Evolutionary conservation across 139 green algal species (phyloP).

Genomic region (Volvox reticuliferus): DNA sequence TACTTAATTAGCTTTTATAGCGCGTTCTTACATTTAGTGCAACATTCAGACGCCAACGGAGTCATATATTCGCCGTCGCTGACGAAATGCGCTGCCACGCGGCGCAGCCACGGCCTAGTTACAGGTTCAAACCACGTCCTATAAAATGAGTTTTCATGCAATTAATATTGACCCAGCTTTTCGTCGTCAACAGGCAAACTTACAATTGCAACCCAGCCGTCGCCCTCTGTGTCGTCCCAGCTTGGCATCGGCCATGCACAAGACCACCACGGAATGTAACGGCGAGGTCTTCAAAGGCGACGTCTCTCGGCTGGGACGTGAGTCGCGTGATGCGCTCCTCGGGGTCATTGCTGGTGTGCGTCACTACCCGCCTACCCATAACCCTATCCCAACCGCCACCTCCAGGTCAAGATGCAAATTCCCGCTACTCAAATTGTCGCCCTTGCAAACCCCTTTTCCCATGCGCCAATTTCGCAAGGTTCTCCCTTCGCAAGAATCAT

Average conservation of each 20-base stretch:
- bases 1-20: not conserved
- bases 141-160: not conserved
- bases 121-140: not conserved
- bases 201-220: not conserved
- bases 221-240: not conserved
- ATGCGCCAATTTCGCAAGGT: too few species aligned
- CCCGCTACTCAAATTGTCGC: not conserved
- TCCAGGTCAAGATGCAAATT: not conserved
- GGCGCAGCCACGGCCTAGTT: not conserved
- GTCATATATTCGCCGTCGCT: not conserved
- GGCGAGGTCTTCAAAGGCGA: constrained; percentile 17
- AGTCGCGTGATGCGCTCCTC: not conserved
- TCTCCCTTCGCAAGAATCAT: too few species aligned
- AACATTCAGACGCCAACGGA: not conserved
- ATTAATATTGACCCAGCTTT: not conserved
- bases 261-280: not conserved
- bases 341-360: not conserved
- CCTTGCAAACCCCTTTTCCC: not conserved
- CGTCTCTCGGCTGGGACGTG: not conserved
- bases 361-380: not conserved
- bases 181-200: not conserved
- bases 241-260: not conserved
- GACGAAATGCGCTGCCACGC: not conserved
- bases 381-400: not conserved
- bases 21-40: not conserved